phyloP scores from a whole-genome alignment of 2,329 filamentous ascomycete species.

The Monosporascus sp. region DNA sequence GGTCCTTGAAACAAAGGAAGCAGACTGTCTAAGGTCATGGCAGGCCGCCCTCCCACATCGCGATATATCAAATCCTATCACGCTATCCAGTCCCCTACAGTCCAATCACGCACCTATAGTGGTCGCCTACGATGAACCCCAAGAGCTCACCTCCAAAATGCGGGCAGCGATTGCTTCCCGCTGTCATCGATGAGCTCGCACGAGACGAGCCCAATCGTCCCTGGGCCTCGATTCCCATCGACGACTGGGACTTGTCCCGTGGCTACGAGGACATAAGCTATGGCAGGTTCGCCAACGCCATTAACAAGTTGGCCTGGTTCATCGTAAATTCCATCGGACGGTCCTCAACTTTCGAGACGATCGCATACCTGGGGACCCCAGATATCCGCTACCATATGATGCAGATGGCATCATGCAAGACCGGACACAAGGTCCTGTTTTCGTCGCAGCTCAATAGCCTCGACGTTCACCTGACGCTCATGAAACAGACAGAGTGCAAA shows the following conservation, averaged over 20 bases:
- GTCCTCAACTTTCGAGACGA: conserved; percentile 12
- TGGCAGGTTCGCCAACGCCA: conserved; percentile 10
- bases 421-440: conserved; percentile 16
- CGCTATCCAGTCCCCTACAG: too few species aligned
- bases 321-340: conserved; percentile 10
- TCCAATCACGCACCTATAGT: too few species aligned
- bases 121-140: too few species aligned
- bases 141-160: not conserved
- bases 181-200: conserved; percentile 10
- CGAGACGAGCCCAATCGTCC: conserved; percentile 7
- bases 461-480: conserved; percentile 11
- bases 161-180: conserved; percentile 10
- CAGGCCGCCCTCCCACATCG: too few species aligned
- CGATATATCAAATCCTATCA: too few species aligned
- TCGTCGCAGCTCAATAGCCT: conserved; percentile 16
- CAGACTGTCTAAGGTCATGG: too few species aligned
- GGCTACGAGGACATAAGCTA: conserved; percentile 17
- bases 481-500: conserved; percentile 14
- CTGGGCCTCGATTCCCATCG: conserved; percentile 15
- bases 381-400: conserved; percentile 18
- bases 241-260: conserved; percentile 15
- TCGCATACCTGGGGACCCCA: conserved; percentile 12
- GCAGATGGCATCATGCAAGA: conserved; percentile 18
- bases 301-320: conserved; percentile 17
- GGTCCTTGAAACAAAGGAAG: too few species aligned